phyloP scores from a whole-genome alignment of 306 rosid genomes.

The Phaseolus lunatus region DNA sequence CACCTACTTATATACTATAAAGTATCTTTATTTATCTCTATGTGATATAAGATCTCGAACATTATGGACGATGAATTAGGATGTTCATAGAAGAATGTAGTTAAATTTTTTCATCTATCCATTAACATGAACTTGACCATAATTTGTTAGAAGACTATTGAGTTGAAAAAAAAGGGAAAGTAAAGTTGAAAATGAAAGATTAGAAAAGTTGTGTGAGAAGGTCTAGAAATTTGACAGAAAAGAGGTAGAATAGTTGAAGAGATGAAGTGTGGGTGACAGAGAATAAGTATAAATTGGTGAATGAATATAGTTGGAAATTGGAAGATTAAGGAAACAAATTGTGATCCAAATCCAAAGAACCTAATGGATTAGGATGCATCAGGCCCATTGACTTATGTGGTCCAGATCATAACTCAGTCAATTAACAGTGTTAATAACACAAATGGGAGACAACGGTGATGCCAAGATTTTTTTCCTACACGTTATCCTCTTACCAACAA shows the following conservation, averaged over 20 bases:
- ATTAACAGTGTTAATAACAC: not conserved
- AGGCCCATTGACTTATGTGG: constrained; percentile 20
- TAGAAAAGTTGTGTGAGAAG: not conserved
- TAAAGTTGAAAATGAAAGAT: not conserved
- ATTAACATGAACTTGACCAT: not conserved
- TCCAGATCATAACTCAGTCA: constrained; percentile 4
- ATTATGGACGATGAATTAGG: no score
- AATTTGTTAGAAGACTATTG: not conserved
- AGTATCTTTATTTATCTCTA: no score
- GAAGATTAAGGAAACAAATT: not conserved
- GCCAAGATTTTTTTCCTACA: not conserved
- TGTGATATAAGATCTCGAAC: no score
- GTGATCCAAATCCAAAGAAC: constrained; percentile 30
- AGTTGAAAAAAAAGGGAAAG: not conserved
- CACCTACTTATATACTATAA: no score
- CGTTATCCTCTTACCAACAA: no score
- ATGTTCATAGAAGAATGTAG: no score
- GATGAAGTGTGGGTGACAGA: no score
- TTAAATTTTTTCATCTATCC: not conserved
- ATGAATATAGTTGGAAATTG: not conserved
- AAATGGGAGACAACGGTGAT: not conserved
- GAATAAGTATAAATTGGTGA: not conserved
- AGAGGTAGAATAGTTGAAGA: no score
- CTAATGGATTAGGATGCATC: not conserved
- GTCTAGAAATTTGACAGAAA: no score